Conservation (phyloP, 306 rosid species). For the Parietaria judaica region DNA sequence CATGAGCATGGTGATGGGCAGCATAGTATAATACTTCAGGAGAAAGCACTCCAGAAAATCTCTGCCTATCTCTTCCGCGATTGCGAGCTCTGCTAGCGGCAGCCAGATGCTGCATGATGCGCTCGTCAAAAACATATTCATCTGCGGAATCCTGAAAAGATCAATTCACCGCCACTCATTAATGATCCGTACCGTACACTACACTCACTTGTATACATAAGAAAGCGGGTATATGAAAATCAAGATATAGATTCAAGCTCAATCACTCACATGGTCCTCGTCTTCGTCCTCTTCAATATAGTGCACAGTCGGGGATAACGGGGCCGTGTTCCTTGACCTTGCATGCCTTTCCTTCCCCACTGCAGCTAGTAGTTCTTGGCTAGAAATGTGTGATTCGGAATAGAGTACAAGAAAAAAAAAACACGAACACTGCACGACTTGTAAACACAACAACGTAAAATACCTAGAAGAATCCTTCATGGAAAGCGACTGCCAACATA, state of each 20-base stretch:
- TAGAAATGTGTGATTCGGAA: slow-evolving; percentile 22
- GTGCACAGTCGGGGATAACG: slow-evolving; percentile 26
- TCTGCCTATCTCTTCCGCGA: slow-evolving; percentile 50
- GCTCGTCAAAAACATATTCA: slow-evolving; percentile 63
- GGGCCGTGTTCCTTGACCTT: slow-evolving; percentile 35
- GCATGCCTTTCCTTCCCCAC: slow-evolving; percentile 48
- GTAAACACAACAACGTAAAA: background rate
- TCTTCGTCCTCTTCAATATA: slow-evolving; percentile 27
- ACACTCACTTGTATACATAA: slow-evolving; percentile 5
- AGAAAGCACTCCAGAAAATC: slow-evolving; percentile 51
- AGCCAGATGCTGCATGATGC: slow-evolving; percentile 63
- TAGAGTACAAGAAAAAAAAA: slow-evolving; percentile 15
- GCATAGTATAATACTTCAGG: slow-evolving; percentile 33
- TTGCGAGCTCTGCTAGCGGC: slow-evolving; percentile 51
- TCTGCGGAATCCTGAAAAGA: slow-evolving; percentile 65
- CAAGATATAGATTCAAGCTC: background rate
- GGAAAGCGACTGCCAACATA: slow-evolving; percentile 75
- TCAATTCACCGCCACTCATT: slow-evolving; percentile 6
- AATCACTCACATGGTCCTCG: slow-evolving; percentile 41
- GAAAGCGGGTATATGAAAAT: no score
- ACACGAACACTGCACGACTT: background rate
- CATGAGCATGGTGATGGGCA: slow-evolving; percentile 29
- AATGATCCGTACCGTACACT: slow-evolving; percentile 2
- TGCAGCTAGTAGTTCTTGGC: slow-evolving; percentile 81
- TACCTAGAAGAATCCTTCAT: slow-evolving; percentile 82